Evolutionary conservation across 306 rosid genomes (phyloP).

Genomic region (Castanea sativa): DNA sequence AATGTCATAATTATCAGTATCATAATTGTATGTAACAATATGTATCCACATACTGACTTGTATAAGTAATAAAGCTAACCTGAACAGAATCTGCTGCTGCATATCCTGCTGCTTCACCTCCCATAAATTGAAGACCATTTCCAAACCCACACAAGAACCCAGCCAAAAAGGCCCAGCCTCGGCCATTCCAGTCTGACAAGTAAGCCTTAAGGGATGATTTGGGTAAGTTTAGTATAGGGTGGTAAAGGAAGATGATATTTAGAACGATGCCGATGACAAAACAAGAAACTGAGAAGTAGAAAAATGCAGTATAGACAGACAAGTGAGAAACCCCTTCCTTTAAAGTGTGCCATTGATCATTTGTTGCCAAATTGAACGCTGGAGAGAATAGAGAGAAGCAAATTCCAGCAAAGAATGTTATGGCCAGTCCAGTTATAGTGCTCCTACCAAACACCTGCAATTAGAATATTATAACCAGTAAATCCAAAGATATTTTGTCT

Average conservation of each 20-base stretch:
- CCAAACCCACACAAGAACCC: slow-evolving; percentile 91
- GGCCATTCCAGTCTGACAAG: slow-evolving; percentile 73
- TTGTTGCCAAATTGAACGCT: slow-evolving; percentile 90
- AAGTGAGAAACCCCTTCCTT: slow-evolving; percentile 72
- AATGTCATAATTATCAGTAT: background rate
- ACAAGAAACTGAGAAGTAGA: slow-evolving; percentile 80
- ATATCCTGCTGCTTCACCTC: slow-evolving; percentile 97
- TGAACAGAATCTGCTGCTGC: slow-evolving; percentile 99
- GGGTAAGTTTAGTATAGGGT: slow-evolving; percentile 68
- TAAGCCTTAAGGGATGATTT: slow-evolving; percentile 76
- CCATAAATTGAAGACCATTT: slow-evolving; percentile 94
- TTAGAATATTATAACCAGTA: background rate
- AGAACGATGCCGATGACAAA: slow-evolving; percentile 63
- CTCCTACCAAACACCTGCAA: slow-evolving; percentile 77
- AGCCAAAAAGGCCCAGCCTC: slow-evolving; percentile 90
- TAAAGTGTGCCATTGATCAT: slow-evolving; percentile 85
- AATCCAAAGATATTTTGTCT: background rate
- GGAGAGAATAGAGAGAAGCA: slow-evolving; percentile 92
- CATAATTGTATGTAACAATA: background rate
- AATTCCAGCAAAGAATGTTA: slow-evolving; percentile 73
- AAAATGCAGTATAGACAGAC: slow-evolving; percentile 78
- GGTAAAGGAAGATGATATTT: slow-evolving; percentile 70
- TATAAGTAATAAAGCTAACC: slow-evolving; percentile 41
- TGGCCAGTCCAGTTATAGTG: slow-evolving; percentile 58
- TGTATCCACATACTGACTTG: background rate